Base-by-base conservation (phyloP, 2,329 filamentous ascomycete species). In the Penicillium sp. region DNA sequence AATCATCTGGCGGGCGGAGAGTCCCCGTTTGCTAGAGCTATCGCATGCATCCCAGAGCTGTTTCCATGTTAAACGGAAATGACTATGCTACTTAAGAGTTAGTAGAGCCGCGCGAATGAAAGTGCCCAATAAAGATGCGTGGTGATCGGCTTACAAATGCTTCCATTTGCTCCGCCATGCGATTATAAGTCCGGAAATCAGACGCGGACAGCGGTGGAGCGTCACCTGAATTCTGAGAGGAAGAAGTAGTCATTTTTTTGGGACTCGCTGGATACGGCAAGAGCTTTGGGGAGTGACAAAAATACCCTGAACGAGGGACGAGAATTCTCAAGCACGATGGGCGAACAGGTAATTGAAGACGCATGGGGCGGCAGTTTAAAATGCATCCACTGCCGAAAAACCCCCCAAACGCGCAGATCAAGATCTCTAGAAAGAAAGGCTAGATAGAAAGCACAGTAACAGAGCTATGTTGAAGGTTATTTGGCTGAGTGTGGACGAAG, bases 61-160 rank as follows among this genome's bases (percentile, higher is more conserved):
- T 49, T 82, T 88, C 89, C 90, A 96, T 3, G 82, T 82, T 40
- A 80, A 75, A 23, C 89, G 87, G 78, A 94, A 94, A 75, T 89
- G 82, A 63, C 85, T 84, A 75, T 94, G 90, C 86, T 90, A 61
- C 13, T 44, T 23, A 58, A 64, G 38, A 56, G 53, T 61, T 44
- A 61, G 57, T 56, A n/a, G 23, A 38, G 9, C 10, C 18, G n/a
- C 19, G 16, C 2, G 5, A 19, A 44, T 9, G 13, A 34, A 34
- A 32, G 2, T 29, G 30, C 23, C 32, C 27, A 34, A 32, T 23
- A 2, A 7, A 16, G 42, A n/a, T 27, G 30, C 23, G 10, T 26
- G 16, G n/a, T 16, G 10, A 7, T 32, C 38, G 9, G 74, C 81
- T 65, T 77, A 87, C 85, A 74, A 87, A 91, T 58, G 81, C 76